A percentile compares a stretch with the other conserved stretches of the same genome.
phyloP scores from a whole-genome alignment of 202 grass and related monocot genomes.

The Dendrocalamus latiflorus region DNA sequence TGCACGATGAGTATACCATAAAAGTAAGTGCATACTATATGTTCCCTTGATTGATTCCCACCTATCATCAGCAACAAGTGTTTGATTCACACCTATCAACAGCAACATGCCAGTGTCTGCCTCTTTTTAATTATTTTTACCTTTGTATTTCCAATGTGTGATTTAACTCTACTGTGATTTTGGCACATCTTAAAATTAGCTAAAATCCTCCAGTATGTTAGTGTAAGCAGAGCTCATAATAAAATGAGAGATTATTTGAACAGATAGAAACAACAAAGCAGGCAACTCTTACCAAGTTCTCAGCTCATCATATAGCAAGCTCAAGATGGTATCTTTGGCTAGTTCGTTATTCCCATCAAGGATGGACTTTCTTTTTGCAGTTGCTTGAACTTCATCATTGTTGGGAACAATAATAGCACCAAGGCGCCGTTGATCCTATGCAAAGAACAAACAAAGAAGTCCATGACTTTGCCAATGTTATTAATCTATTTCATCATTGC shows the following conservation, averaged over 20 bases:
- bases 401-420: conserved; percentile 88
- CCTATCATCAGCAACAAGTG: no score
- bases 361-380: conserved; percentile 42
- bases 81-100: background rate
- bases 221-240: background rate
- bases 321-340: conserved; percentile 50
- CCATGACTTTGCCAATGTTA: background rate
- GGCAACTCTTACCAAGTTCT: conserved; percentile 56
- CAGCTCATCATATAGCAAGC: conserved; percentile 62
- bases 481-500: background rate
- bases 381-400: conserved; percentile 61
- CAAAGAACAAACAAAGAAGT: conserved; percentile 16
- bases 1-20: no score
- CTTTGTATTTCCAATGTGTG: background rate
- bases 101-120: no score
- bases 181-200: background rate
- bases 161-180: background rate
- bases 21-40: no score
- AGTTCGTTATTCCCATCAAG: conserved; percentile 30
- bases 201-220: background rate
- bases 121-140: no score
- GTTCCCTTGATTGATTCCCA: no score
- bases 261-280: background rate
- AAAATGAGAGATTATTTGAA: background rate
- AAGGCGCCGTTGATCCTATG: conserved; percentile 72